These are phyloP conservation scores for Trapa bicornis DNA, from an alignment of 345 rosid genomes.

Conservation along the genomic window DNA sequence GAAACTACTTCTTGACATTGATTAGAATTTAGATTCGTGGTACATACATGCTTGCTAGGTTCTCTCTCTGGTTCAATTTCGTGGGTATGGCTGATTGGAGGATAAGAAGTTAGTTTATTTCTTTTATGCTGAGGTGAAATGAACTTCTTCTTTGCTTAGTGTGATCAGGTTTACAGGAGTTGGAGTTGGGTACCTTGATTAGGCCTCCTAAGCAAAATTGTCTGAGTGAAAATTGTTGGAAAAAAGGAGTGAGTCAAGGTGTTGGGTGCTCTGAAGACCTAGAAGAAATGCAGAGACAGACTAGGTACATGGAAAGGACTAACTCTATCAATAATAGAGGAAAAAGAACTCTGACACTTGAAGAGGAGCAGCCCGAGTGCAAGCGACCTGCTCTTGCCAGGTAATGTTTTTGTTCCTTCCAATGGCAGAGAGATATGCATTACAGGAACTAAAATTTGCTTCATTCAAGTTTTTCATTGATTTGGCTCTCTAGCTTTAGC, in stretches of 20 bases:
- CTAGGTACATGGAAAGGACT: conserved; percentile 48
- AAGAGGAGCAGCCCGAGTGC: conserved; percentile 38
- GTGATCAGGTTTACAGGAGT: neutral
- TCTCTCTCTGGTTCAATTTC: neutral
- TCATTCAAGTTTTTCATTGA: neutral
- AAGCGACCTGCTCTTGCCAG: conserved; percentile 53
- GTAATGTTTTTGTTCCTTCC: conserved; percentile 8
- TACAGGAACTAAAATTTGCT: neutral
- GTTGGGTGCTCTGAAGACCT: conserved; percentile 3
- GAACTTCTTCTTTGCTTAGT: neutral
- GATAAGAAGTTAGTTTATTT: neutral
- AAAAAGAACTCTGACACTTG: conserved; percentile 38
- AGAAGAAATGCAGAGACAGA: conserved; percentile 27
- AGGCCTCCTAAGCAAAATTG: neutral
- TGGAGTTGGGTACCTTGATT: neutral
- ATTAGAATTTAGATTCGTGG: neutral
- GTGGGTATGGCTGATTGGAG: neutral
- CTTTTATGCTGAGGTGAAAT: neutral
- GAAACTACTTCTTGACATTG: neutral
- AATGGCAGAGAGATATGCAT: neutral
- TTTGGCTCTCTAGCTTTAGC: neutral
- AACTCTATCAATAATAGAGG: conserved; percentile 49
- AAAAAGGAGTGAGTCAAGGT: neutral
- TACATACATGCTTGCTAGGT: neutral
- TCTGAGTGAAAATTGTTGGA: neutral